Base-by-base conservation (phyloP, 768 basidiomycete species). In the Inosperma sp. region DNA sequence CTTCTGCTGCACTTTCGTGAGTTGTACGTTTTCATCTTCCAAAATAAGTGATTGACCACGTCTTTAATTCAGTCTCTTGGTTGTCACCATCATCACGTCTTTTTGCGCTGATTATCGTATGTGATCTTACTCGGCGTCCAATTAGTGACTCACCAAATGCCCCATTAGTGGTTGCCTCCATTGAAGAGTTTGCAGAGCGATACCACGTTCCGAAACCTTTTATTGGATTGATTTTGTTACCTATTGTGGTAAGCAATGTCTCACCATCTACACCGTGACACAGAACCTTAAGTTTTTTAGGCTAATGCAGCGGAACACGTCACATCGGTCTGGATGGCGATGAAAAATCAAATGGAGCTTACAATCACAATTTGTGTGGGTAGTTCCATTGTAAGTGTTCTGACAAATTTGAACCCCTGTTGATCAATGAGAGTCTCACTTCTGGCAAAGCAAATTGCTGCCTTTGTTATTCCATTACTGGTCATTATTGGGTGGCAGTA, bases 401-500 rank as follows among this genome's bases (percentile, higher is more conserved):
- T n/a, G n/a, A n/a, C n/a, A n/a, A n/a, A n/a, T n/a, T n/a, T n/a
- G n/a, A n/a, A 21, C 46, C 22, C 33, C 53, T 45, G 17, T 25
- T 31, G 36, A 12, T 33, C 2, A 14, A 31, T 5, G 31, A 34
- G 23, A 1, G n/a, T n/a, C n/a, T 6, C 30, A 16, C 17, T 21
- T 35, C n/a, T 41, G 37, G 35, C 39, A 31, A 23, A 88, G 87
- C 88, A 90, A 88, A 89, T 92, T 54, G 85, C 89, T 1, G 74
- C 86, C 2, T 88, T 93, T 55, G 89, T 93, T 36, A 77, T 97
- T 8, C 93, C 93, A 2, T 71, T 93, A 14, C 74, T 97, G 41
- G 92, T 95, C 45, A 80, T 94, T 52, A 72, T 93, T 53, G 92
- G 91, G 19, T 97, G 93, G 93, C 78, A 81, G 75, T 83, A 68